Evolutionary conservation across 2,329 filamentous ascomycete species (phyloP).

Genomic region (Talaromyces sp.): DNA sequence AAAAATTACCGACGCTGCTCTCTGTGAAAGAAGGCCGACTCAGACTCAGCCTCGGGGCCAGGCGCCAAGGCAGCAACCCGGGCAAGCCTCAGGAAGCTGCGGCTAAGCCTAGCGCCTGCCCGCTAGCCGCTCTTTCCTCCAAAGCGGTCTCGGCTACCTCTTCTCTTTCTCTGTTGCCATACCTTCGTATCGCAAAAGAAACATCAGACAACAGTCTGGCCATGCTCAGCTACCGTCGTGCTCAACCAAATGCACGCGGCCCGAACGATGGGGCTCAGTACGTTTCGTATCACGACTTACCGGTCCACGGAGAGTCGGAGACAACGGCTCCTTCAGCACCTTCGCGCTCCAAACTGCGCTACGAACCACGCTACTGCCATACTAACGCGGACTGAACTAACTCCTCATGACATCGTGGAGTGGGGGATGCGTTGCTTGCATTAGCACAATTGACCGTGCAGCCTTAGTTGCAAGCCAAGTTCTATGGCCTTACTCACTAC

Average conservation of each 20-base stretch:
- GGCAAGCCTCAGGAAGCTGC: not conserved
- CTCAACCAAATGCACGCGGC: not conserved
- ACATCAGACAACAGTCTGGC: not conserved
- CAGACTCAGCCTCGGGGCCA: slow-evolving; percentile 7
- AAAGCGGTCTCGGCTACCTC: slow-evolving; percentile 2
- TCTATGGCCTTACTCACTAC: slow-evolving; percentile 4
- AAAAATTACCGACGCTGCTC: not conserved
- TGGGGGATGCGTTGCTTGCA: slow-evolving; percentile 16
- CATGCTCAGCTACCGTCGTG: not conserved
- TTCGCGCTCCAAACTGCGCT: not conserved
- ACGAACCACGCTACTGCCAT: not conserved
- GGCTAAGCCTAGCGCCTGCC: slow-evolving; percentile 6
- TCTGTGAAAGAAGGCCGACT: not conserved
- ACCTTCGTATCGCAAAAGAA: not conserved
- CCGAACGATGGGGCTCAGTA: not conserved
- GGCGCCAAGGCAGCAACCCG: slow-evolving; percentile 7
- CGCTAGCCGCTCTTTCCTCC: not conserved
- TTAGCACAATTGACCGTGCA: slow-evolving; percentile 14
- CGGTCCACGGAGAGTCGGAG: not conserved
- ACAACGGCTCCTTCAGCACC: not conserved
- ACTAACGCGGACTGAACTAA: not conserved
- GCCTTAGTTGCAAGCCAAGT: slow-evolving; percentile 16
- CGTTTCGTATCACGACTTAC: not conserved
- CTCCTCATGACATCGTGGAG: slow-evolving; percentile 10
- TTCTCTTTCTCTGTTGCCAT: not conserved